Conservation (phyloP, 345 rosid genomes). For the Brassica incana region DNA sequence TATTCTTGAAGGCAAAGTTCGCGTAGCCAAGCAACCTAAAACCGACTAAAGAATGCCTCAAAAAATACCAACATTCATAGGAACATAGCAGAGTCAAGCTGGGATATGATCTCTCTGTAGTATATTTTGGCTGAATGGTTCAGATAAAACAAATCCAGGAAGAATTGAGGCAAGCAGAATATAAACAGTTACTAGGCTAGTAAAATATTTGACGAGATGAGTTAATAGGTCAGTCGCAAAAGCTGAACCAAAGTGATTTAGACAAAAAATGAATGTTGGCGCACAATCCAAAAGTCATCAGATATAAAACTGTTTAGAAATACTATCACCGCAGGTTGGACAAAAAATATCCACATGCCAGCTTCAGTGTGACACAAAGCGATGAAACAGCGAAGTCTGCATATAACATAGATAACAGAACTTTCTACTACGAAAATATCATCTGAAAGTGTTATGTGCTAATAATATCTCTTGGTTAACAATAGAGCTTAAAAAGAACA, state of each 20-base stretch:
- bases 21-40: constrained; percentile 14
- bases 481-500: neutral
- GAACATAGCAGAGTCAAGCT: constrained; percentile 11
- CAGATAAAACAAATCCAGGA: neutral
- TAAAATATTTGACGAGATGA: neutral
- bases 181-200: constrained; percentile 10
- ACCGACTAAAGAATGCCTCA: neutral
- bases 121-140: constrained; percentile 19
- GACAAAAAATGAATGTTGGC: neutral
- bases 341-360: constrained; percentile 11
- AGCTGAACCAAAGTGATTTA: constrained; percentile 4
- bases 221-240: constrained; percentile 5
- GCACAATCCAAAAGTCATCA: neutral
- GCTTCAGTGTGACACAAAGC: constrained; percentile 10
- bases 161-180: neutral
- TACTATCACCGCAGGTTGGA: constrained; percentile 17
- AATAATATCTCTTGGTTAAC: neutral
- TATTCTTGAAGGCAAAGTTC: neutral
- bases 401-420: constrained; percentile 16
- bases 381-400: constrained; percentile 23
- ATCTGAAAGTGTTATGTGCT: constrained; percentile 15
- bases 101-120: neutral
- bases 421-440: neutral
- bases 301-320: constrained; percentile 6
- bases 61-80: neutral